Percentiles rank a stretch among this genome's conserved stretches.
These are phyloP conservation scores for Solidago caesia DNA, from an alignment of 129 eudicot species.

Conservation along the genomic window DNA sequence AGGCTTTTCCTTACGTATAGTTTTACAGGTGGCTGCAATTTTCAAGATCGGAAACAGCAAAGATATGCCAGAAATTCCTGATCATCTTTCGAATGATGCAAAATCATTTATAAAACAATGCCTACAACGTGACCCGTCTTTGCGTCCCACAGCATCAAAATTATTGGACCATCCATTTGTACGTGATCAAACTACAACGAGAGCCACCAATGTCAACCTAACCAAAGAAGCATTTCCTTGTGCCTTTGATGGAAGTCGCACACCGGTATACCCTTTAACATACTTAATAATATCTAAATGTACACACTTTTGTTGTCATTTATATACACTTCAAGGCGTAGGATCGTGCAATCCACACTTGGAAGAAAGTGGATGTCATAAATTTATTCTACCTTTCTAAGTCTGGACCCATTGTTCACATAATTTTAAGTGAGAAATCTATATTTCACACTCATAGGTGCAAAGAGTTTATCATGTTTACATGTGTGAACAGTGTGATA, in stretches of 20 bases:
- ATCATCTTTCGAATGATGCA: constrained; percentile 72
- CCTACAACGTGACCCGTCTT: constrained; percentile 77
- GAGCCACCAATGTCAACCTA: constrained; percentile 47
- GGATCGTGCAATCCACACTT: neutral
- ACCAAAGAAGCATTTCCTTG: constrained; percentile 65
- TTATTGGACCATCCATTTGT: constrained; percentile 75
- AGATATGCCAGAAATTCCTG: constrained; percentile 86
- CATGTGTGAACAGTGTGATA: neutral
- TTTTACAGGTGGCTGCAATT: constrained; percentile 83
- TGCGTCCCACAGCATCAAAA: constrained; percentile 71
- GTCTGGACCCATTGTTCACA: too few relatives aligned
- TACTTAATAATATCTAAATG: neutral
- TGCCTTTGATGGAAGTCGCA: constrained; percentile 77
- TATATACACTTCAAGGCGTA: neutral
- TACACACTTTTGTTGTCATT: neutral
- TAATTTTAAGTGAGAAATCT: neutral
- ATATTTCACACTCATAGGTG: neutral
- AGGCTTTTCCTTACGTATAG: neutral
- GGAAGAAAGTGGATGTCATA: neutral
- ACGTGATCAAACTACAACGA: constrained; percentile 62
- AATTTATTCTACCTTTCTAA: neutral
- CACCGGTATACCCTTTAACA: constrained; percentile 48
- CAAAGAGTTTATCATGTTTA: neutral
- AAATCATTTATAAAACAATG: constrained; percentile 69
- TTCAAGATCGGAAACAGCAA: constrained; percentile 97